These are phyloP conservation scores for Dictyostelium brefeldianum DNA, from an alignment of 78 protist genomes.

Conservation along the genomic window DNA sequence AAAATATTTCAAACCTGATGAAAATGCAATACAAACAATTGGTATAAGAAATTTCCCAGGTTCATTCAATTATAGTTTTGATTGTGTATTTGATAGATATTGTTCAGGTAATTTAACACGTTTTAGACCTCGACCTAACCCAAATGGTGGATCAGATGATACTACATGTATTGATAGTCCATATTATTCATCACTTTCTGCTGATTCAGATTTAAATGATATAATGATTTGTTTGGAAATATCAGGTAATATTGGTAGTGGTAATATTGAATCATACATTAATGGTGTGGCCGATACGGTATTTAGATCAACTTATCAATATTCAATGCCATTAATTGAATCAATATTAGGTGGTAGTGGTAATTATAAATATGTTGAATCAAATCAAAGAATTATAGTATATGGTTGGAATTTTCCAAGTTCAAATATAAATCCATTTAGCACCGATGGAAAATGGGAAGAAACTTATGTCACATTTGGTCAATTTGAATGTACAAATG, in stretches of 20 bases:
- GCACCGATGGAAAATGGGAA: background rate
- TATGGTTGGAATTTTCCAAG: background rate
- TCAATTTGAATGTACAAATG: background rate
- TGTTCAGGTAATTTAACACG: no score
- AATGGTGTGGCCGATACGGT: no score
- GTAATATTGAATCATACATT: no score
- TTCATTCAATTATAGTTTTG: background rate
- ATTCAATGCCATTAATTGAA: no score
- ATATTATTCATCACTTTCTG: background rate
- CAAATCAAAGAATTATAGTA: background rate
- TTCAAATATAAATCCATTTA: background rate
- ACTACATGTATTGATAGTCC: background rate
- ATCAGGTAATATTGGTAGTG: background rate
- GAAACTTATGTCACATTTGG: background rate
- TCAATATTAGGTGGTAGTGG: background rate
- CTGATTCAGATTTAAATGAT: background rate
- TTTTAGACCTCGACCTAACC: no score
- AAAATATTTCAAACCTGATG: no score
- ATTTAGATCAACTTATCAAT: no score
- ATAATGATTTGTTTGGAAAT: background rate
- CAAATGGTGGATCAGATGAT: background rate
- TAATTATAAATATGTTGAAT: background rate
- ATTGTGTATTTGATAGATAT: background rate
- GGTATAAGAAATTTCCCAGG: background rate
- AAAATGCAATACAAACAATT: no score